phyloP scores from a whole-genome alignment of 768 basidiomycete genomes.

The Lyophyllum atratum region DNA sequence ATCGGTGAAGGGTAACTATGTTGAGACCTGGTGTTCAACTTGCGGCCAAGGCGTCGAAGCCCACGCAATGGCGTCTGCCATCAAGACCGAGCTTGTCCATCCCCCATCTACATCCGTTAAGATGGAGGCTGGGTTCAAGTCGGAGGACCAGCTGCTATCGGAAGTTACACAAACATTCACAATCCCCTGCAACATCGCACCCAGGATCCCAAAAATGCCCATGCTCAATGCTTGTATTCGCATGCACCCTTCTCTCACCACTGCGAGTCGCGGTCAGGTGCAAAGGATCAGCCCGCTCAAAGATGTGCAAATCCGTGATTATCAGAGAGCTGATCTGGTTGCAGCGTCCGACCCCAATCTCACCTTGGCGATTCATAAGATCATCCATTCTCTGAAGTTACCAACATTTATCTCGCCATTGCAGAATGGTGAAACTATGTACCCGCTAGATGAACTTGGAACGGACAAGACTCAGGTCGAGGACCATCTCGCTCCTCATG shows the following conservation, averaged over 20 bases:
- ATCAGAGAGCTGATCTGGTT: conserved; percentile 21
- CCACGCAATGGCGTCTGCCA: conserved; percentile 19
- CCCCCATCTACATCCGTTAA: neutral
- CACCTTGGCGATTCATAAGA: conserved; percentile 28
- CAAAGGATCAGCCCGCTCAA: neutral
- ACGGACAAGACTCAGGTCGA: conserved; percentile 29
- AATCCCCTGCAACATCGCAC: conserved; percentile 11
- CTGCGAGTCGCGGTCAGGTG: neutral
- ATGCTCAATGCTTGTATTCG: conserved; percentile 26
- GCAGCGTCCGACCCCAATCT: conserved; percentile 33
- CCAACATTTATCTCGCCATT: conserved; percentile 19
- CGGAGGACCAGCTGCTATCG: neutral
- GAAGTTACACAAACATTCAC: neutral
- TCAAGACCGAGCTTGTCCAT: conserved; percentile 18
- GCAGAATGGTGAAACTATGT: conserved; percentile 11
- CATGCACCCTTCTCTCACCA: neutral
- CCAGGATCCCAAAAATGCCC: conserved; percentile 29
- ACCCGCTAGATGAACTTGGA: conserved; percentile 33
- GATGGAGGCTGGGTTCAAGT: neutral
- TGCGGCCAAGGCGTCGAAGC: conserved; percentile 31
- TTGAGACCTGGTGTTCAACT: conserved; percentile 30
- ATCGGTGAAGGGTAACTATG: neutral
- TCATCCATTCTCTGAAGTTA: conserved; percentile 28
- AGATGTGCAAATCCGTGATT: neutral
- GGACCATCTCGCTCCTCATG: conserved; percentile 38